A percentile compares a stretch with the other conserved stretches of the same genome.
These are phyloP conservation scores for Penicillium sp. DNA, from an alignment of 2,329 filamentous ascomycete genomes.

Conservation along the genomic window DNA sequence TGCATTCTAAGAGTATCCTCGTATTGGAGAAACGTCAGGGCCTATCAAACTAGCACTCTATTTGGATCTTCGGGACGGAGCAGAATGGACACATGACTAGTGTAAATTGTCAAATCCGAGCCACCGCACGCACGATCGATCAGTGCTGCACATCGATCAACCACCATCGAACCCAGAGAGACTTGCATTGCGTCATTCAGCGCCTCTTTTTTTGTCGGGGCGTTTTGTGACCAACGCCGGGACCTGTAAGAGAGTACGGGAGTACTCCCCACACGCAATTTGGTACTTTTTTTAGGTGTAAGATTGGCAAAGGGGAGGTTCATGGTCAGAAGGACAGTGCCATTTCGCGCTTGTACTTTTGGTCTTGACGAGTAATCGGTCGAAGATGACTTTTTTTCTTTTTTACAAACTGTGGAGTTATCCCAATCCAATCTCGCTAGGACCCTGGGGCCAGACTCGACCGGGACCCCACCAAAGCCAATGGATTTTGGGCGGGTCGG, in stretches of 20 bases:
- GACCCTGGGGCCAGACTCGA: conserved; percentile 6
- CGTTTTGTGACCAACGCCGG: background rate
- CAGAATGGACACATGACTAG: conserved; percentile 8
- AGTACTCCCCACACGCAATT: background rate
- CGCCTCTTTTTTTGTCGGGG: background rate
- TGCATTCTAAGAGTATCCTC: background rate
- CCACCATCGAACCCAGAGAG: conserved; percentile 12
- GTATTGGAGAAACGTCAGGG: conserved; percentile 10
- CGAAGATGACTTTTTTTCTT: background rate
- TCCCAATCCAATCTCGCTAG: conserved; percentile 1
- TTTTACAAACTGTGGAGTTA: background rate
- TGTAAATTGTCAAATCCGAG: conserved; percentile 8
- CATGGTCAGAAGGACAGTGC: conserved; percentile 8
- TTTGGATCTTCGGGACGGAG: conserved; percentile 21
- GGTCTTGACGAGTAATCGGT: background rate
- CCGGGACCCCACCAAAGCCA: conserved; percentile 5
- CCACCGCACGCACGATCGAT: conserved; percentile 17
- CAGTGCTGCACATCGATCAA: conserved; percentile 23
- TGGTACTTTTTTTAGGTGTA: background rate
- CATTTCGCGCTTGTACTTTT: conserved; percentile 2
- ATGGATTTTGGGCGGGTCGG: conserved; percentile 14
- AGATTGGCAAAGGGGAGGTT: conserved; percentile 6
- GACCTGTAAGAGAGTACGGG: background rate
- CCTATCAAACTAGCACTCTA: conserved; percentile 19
- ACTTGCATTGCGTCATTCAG: conserved; percentile 14